Evolutionary conservation across 169 alveolate genomes (phyloP).

Genomic region (Prorocentrum cordatum): DNA sequence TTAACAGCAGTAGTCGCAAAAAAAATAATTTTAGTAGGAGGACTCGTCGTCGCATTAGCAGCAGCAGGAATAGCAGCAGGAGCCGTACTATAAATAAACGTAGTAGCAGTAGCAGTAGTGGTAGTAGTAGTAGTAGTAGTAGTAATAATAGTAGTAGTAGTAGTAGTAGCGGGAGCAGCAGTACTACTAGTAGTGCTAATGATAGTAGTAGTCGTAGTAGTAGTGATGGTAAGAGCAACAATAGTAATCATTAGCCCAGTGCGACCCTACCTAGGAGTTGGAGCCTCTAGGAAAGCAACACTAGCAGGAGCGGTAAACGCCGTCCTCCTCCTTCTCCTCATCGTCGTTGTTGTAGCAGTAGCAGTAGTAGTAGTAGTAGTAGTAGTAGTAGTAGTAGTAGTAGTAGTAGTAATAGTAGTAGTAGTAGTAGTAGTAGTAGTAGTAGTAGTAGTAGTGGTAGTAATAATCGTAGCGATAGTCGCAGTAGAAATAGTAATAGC

Average conservation of each 20-base stretch:
- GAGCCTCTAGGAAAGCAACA: no score
- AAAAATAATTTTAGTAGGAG: background rate
- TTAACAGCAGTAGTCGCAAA: background rate
- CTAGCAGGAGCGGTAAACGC: background rate
- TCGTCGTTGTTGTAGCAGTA: background rate
- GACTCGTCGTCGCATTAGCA: background rate
- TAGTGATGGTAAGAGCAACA: no score
- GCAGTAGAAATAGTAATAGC: background rate
- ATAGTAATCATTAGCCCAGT: no score
- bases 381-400: constrained; percentile 6
- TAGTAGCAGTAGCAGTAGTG: background rate
- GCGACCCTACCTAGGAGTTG: no score
- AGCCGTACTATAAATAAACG: background rate
- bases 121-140: background rate
- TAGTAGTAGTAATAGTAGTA: background rate
- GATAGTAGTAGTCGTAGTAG: no score
- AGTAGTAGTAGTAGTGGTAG: background rate
- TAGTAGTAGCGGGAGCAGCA: background rate
- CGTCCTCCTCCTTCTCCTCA: background rate
- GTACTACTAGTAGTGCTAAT: background rate
- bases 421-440: background rate
- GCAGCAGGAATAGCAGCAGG: background rate
- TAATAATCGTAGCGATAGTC: background rate
- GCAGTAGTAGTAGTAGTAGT: background rate
- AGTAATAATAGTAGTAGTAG: background rate